Evolutionary conservation across 2,329 filamentous ascomycete species (phyloP).

Genomic region (Juglanconis sp.): DNA sequence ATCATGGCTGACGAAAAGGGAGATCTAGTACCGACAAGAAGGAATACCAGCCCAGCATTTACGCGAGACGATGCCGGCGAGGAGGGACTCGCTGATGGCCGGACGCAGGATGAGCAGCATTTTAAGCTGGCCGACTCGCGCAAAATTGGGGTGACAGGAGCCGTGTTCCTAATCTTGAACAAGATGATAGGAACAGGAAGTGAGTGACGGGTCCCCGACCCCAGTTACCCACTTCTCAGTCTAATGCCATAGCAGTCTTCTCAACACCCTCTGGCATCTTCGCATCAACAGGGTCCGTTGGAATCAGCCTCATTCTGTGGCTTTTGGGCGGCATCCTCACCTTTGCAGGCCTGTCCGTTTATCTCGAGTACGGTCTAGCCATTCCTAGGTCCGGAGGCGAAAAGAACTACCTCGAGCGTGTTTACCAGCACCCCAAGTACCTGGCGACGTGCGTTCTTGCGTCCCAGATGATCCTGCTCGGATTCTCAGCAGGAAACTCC

Average conservation of each 20-base stretch:
- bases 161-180: slow-evolving; percentile 54
- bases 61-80: not conserved
- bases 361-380: slow-evolving; percentile 60
- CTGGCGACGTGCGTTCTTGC: slow-evolving; percentile 58
- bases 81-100: not conserved
- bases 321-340: slow-evolving; percentile 46
- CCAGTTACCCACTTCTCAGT: not conserved
- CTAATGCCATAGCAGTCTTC: slow-evolving; percentile 35
- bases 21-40: not conserved
- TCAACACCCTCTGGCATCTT: slow-evolving; percentile 54
- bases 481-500: slow-evolving; percentile 58
- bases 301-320: slow-evolving; percentile 38
- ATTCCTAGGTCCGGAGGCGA: slow-evolving; percentile 62
- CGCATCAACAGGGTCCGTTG: slow-evolving; percentile 49
- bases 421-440: slow-evolving; percentile 56
- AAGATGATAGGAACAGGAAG: slow-evolving; percentile 59
- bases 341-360: slow-evolving; percentile 58
- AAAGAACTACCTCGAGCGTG: slow-evolving; percentile 65
- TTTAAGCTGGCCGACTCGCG: slow-evolving; percentile 38
- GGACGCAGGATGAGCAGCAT: slow-evolving; percentile 24
- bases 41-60: not conserved
- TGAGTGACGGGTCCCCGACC: slow-evolving; percentile 28
- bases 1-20: slow-evolving; percentile 3
- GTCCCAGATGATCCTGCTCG: slow-evolving; percentile 59
- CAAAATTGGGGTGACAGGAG: slow-evolving; percentile 51